Evolutionary conservation across 345 rosid genomes (phyloP), one percentile per base, ranked within the genome.

Genomic region (Capsella bursapastoris): DNA sequence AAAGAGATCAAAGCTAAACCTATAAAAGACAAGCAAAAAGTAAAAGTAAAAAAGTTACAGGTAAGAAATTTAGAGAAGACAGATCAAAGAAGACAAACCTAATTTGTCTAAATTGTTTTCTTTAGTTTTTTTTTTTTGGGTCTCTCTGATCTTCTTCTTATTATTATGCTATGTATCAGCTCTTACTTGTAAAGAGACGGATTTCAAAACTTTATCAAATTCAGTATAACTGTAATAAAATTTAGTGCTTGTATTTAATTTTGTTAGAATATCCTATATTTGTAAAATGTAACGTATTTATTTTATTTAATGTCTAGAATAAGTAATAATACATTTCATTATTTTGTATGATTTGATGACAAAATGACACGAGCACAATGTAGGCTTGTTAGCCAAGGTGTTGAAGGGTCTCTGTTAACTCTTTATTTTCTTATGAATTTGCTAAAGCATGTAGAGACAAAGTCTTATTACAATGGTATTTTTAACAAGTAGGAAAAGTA

Each of bases 101-200:
- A 14, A 22, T 22, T 22, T 57, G 8, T 34, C 58, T 66, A 31
- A 3, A 11, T 65, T 12, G 53, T 44, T 16, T 41, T 45, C 57
- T 35, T 31, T 32, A 7, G 57, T 48, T 27, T 22, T 45, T 29
- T 15, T 13, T 31, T 8, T 6, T 15, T 6, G 10, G 10, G 8
- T 70, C 31, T 70, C 57, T 47, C 14, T 68, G 44, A 57, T 55
- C 8, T 29, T 28, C 2, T 22, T 22, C 25, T 22, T 22, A 22
- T 22, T 22, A 22, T 31, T 66, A 32, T 38, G 71, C 15, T 29
- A 0, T 12, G 11, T 47, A 32, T 44, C 12, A 45, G 25, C 18
- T 71, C 49, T 35, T 60, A 4, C 8, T 34, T 60, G 14, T 50
- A 8, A 60, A 48, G 40, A 60, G 32, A 25, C 75, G 60, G 68